Conservation (phyloP, 371 early-diverging fungal genomes). For the Enterospora canceri region DNA sequence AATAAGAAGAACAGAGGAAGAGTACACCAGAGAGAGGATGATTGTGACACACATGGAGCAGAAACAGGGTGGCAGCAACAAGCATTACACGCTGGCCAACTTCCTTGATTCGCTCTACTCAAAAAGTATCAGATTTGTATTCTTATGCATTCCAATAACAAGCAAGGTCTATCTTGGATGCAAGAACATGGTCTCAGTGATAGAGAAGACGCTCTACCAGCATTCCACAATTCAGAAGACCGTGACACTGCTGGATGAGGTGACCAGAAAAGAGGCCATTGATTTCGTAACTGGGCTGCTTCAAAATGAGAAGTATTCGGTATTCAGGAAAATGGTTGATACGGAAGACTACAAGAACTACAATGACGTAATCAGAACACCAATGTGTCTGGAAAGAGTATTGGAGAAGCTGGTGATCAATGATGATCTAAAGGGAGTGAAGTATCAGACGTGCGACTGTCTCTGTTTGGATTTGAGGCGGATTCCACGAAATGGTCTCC, state of each 20-base stretch:
- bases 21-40: not conserved
- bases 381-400: slow-evolving; percentile 21
- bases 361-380: slow-evolving; percentile 22
- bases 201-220: slow-evolving; percentile 13
- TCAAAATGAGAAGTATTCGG: not conserved
- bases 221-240: not conserved
- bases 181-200: slow-evolving; percentile 8
- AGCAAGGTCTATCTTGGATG: slow-evolving; percentile 16
- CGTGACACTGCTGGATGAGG: not conserved
- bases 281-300: slow-evolving; percentile 16
- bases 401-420: not conserved
- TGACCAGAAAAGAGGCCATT: slow-evolving; percentile 1
- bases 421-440: not conserved
- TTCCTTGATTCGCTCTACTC: not conserved
- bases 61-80: not conserved
- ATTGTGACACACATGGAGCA: not conserved
- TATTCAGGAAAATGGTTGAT: slow-evolving; percentile 17
- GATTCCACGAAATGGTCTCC: slow-evolving; percentile 15
- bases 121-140: slow-evolving; percentile 14
- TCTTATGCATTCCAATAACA: slow-evolving; percentile 8
- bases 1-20: slow-evolving; percentile 5
- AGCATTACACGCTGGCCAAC: not conserved
- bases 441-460: slow-evolving; percentile 10
- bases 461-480: slow-evolving; percentile 13
- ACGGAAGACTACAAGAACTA: slow-evolving; percentile 17